Base-by-base conservation (phyloP, 108 stramenopile genomes). In the Cylindrotheca closterium region DNA sequence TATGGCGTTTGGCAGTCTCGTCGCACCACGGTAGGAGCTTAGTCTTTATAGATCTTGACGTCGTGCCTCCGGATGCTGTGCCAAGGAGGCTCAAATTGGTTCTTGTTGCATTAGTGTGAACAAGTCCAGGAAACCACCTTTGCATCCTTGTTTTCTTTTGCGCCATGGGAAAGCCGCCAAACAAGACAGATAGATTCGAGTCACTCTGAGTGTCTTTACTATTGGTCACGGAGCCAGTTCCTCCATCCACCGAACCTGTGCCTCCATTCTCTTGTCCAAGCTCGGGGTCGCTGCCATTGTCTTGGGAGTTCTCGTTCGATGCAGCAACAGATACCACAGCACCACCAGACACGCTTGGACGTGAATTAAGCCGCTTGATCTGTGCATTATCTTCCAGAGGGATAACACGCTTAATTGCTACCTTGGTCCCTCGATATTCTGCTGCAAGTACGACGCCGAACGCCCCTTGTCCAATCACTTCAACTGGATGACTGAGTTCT, bases 341-440 rank as follows among this genome's bases (percentile, higher is more conserved):
- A 15, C 60, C n/a, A n/a, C n/a, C n/a, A n/a, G n/a, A n/a, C n/a
- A n/a, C n/a, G n/a, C n/a, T n/a, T n/a, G n/a, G n/a, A n/a, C n/a
- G n/a, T n/a, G n/a, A n/a, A n/a, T n/a, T n/a, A n/a, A n/a, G n/a
- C n/a, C n/a, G n/a, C n/a, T n/a, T n/a, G n/a, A n/a, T n/a, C n/a
- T n/a, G n/a, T n/a, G n/a, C 18, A 65, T 55, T 8, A 58, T 42
- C 37, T 42, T 42, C 15, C 10, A 42, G 67, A 3, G 78, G 73
- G 5, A 79, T 51, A 1, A 79, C 78, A 17, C 78, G 73, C 37
- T 79, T 79, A 18, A 74, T 67, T 1, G 78, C 75, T 32, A 70
- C 68, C n/a, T 70, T 25, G 2, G 78, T 79, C 7, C 79, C 79
- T 24, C 79, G 73, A 32, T 79, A 79, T 28, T 71, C 56, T 8